phyloP scores from a whole-genome alignment of 495 filamentous ascomycete species.

The Lichina pygmaea region DNA sequence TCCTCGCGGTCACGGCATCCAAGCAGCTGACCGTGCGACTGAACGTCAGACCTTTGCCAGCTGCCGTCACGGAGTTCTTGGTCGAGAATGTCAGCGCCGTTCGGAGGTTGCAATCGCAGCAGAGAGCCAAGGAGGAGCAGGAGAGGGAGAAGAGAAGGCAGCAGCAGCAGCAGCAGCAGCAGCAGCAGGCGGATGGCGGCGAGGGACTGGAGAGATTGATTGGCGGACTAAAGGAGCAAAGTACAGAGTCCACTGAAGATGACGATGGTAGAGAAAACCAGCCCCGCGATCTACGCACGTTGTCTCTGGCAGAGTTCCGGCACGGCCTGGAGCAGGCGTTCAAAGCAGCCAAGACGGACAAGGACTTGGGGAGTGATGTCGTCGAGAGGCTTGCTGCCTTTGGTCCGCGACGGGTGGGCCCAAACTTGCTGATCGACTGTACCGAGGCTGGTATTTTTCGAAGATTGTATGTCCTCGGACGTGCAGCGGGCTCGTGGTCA shows the following conservation, averaged over 20 bases:
- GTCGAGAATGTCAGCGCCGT: constrained; percentile 51
- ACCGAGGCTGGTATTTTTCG: neutral
- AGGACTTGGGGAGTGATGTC: constrained; percentile 48
- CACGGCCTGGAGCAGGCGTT: constrained; percentile 39
- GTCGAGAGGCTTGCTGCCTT: constrained; percentile 72
- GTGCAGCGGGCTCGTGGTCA: too few relatives aligned
- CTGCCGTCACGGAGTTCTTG: constrained; percentile 60
- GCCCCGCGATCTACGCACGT: constrained; percentile 20
- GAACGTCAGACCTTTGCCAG: constrained; percentile 55
- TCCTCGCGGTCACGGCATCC: constrained; percentile 46
- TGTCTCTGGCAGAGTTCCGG: constrained; percentile 52
- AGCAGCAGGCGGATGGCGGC: constrained; percentile 14
- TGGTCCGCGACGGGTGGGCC: constrained; percentile 59
- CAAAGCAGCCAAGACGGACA: constrained; percentile 28
- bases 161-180: constrained; percentile 27
- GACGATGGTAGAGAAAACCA: constrained; percentile 5
- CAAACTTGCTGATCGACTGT: constrained; percentile 72
- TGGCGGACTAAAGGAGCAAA: constrained; percentile 11
- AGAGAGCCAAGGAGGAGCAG: constrained; percentile 5
- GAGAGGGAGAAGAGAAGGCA: constrained; percentile 21
- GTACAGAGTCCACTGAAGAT: constrained; percentile 1
- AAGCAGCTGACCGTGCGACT: constrained; percentile 62
- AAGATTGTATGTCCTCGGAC: too few relatives aligned
- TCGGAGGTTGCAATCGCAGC: constrained; percentile 48
- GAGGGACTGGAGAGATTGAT: constrained; percentile 9